Evolutionary conservation across 2,329 filamentous ascomycete species (phyloP), one percentile per base, ranked within the genome.

Genomic region (Colletotrichum viniferum): DNA sequence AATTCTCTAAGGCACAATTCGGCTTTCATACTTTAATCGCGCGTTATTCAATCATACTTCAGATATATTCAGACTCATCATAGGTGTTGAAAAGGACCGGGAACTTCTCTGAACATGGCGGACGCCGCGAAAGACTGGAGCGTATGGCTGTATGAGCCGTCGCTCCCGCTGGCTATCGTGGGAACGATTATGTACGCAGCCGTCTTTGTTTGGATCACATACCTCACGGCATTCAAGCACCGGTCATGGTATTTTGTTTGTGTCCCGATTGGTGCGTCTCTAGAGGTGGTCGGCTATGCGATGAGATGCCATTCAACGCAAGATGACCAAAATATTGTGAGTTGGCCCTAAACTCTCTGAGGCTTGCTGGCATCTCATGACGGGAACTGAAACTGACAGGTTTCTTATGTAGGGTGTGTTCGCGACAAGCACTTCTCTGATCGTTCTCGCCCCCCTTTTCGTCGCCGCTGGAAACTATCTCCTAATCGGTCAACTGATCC

Each of bases 401-500:
- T 4, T 30, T 48, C 5, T 5, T 1, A 30, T 12, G 7, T 18
- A 84, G 82, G 78, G 80, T 2, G 79, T 85, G 1, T 88, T 86
- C 69, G 83, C 87, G 7, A 77, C 82, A 52, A 85, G 83, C 1
- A 77, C 83, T 6, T 84, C 83, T 1, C 81, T 87, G 26, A 86
- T 88, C n/a, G 85, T 89, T 14, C 82, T 90, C 55, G 86, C 87
- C 0, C 88, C 88, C 0, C 82, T 89, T 56, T 84, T 89, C 67
- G 80, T 89, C 64, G 87, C 87, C 18, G 88, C 88, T 1, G 87
- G 86, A 3, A 86, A 89, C 71, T 90, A 90, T 79, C 83, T 90
- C 68, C 84, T 90, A 61, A 85, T 90, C 67, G 87, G 86, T n/a
- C 84, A 86, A 14, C 80, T 90, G 7, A 86, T 88, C 69, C 79